A percentile compares a stretch with the other conserved stretches of the same genome.
Evolutionary conservation across 768 basidiomycete genomes (phyloP).

Genomic region (Agaricus subrufescens): DNA sequence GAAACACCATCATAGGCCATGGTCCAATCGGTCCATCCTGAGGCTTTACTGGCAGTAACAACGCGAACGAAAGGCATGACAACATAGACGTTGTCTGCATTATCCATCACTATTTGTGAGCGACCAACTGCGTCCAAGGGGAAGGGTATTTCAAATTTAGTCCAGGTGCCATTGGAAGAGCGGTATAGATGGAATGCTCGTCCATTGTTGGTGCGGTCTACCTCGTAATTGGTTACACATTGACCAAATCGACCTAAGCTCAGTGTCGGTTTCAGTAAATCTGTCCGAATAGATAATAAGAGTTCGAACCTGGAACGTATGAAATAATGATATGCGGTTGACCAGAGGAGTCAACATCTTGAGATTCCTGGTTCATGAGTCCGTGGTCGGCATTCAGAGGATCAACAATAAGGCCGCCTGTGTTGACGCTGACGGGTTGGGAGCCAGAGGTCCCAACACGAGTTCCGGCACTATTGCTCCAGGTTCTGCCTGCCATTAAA

Average conservation of each 20-base stretch:
- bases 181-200: constrained; percentile 41
- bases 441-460: constrained; percentile 36
- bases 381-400: constrained; percentile 42
- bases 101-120: constrained; percentile 41
- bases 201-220: constrained; percentile 29
- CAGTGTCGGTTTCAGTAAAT: not conserved
- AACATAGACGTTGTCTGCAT: constrained; percentile 38
- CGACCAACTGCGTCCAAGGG: constrained; percentile 37
- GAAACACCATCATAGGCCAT: constrained; percentile 37
- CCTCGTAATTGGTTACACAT: constrained; percentile 39
- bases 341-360: constrained; percentile 39
- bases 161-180: constrained; percentile 33
- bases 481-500: constrained; percentile 31
- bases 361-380: constrained; percentile 50
- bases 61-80: constrained; percentile 38
- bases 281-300: not conserved
- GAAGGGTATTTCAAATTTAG: constrained; percentile 44
- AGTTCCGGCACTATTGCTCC: constrained; percentile 38
- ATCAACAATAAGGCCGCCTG: constrained; percentile 38
- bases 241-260: constrained; percentile 39
- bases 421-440: constrained; percentile 37
- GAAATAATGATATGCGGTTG: constrained; percentile 44
- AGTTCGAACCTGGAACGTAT: constrained; percentile 36
- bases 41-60: constrained; percentile 38
- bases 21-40: constrained; percentile 44